Evolutionary conservation across 2,329 filamentous ascomycete genomes (phyloP), one percentile per base, ranked within the genome.

Genomic region (Penicillium sp.): DNA sequence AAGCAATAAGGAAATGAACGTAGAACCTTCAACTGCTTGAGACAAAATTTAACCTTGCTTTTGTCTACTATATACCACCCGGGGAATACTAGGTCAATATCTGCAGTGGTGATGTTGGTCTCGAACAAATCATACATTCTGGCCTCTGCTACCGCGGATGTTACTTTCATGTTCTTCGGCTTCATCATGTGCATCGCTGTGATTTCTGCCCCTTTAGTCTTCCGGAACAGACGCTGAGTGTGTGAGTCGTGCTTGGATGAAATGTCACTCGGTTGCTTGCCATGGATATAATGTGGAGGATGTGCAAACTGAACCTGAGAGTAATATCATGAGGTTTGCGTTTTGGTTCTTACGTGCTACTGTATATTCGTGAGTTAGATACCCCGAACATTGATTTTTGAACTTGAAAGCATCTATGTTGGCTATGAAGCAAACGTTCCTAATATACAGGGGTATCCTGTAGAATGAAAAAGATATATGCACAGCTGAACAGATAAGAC

Each of bases 361-460:
- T 19, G 43, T 1, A 45, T n/a, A 45, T 19, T 15, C 6, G 1
- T 43, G 7, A 25, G 21, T 10, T 17, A 17, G 6, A 29, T 45
- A 15, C 10, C 10, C 6, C 6, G 25, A 19, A 27, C 15, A 27
- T 2, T 43, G 6, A 6, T 3, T 42, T 42, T 31, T 13, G 19
- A 23, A 17, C 45, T n/a, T 49, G 19, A 4, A 27, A 35, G 15
- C 9, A 56, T 17, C 15, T 27, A 35, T 17, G 19, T 33, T 53
- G 19, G 36, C 6, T 48, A 31, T 19, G n/a, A n/a, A 12, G 2
- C 10, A 47, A 25, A 15, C 1, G 33, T 17, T 57, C 35, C 23
- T 48, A 42, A 42, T 57, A 25, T 57, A 57, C 55, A 57, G 43
- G 25, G 41, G 39, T 45, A 53, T 47, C 48, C 31, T 19, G n/a